Conservation (phyloP, 352 stramenopile genomes). For the Pythium dissimile region DNA sequence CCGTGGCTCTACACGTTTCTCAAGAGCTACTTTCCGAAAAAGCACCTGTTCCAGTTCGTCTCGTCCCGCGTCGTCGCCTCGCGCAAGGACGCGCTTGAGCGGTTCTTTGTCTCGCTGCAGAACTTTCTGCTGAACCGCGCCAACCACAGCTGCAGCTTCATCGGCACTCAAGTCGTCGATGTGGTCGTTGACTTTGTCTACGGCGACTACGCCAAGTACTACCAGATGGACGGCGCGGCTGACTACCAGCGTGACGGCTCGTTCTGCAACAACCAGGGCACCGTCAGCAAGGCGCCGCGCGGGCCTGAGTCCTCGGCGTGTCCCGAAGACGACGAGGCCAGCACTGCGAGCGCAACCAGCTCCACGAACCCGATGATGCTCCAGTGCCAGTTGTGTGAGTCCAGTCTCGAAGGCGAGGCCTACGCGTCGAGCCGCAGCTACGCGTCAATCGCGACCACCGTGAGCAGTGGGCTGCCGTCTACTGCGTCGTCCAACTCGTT, state of each 20-base stretch:
- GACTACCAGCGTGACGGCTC: conserved; percentile 8
- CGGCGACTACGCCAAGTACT: conserved; percentile 46
- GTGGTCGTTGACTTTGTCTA: conserved; percentile 66
- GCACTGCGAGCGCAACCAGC: conserved; percentile 17
- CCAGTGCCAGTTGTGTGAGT: conserved; percentile 37
- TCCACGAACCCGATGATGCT: conserved; percentile 21
- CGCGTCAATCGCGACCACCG: not conserved
- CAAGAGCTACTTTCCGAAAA: conserved; percentile 79
- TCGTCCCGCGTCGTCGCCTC: conserved; percentile 38
- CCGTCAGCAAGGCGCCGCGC: conserved; percentile 2
- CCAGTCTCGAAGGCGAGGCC: conserved; percentile 41
- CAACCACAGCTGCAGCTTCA: conserved; percentile 58
- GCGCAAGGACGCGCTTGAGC: conserved; percentile 47
- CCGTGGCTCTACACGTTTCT: conserved; percentile 72
- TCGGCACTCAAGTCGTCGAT: conserved; percentile 24
- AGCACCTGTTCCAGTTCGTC: conserved; percentile 49
- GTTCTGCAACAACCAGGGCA: too few species aligned
- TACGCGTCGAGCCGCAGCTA: conserved; percentile 23
- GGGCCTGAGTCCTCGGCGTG: conserved; percentile 14
- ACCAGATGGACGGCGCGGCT: conserved; percentile 32
- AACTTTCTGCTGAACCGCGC: conserved; percentile 50
- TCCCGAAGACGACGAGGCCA: conserved; percentile 29
- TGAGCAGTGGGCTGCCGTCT: not conserved
- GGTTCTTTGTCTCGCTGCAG: conserved; percentile 58
- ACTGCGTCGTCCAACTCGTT: conserved; percentile 17